These are phyloP conservation scores for Aspergillus bertholletiae DNA, from an alignment of 495 filamentous ascomycete species.

Conservation along the genomic window DNA sequence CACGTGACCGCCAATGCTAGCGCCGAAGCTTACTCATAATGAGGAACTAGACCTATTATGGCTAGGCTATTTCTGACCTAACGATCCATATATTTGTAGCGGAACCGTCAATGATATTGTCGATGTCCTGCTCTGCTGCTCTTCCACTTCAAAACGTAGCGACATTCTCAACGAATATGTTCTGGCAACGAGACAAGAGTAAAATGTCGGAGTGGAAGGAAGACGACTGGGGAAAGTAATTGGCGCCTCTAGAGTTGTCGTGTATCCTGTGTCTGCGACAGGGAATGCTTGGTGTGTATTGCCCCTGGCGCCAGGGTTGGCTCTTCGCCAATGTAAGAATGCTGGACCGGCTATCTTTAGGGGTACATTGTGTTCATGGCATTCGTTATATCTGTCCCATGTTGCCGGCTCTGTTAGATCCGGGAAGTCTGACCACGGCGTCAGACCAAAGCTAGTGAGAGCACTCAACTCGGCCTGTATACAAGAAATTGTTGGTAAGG, in stretches of 20 bases:
- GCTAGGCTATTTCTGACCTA: no score
- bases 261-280: background rate
- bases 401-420: background rate
- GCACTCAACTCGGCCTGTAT: conserved; percentile 1
- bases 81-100: conserved; percentile 9
- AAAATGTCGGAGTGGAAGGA: background rate
- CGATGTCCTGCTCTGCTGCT: background rate
- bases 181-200: conserved; percentile 7
- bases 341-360: background rate
- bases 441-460: background rate
- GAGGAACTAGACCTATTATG: no score
- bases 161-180: background rate
- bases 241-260: background rate
- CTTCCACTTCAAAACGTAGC: background rate
- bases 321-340: background rate
- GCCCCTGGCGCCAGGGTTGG: background rate
- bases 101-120: conserved; percentile 4
- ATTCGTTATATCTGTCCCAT: background rate
- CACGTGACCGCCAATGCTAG: no score
- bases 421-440: conserved; percentile 2
- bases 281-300: background rate
- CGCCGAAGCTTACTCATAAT: no score
- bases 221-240: background rate
- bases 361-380: background rate
- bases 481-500: background rate